Conservation (phyloP, 116 monocot species). For the Trichopus zeylanicus region DNA sequence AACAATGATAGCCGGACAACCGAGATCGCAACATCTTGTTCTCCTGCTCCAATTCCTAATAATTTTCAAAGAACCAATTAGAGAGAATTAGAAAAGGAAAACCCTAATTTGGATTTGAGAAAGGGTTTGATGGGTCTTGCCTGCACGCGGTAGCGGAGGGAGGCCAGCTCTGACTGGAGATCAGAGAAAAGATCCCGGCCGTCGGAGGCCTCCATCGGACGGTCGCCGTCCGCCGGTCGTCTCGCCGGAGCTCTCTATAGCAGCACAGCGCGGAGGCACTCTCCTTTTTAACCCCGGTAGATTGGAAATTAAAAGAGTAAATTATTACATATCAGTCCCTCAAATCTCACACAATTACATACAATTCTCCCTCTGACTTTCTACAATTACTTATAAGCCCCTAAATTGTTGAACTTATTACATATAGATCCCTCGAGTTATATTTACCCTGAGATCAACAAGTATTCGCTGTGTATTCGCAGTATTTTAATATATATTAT, state of each 20-base stretch:
- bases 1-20: conserved; percentile 26
- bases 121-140: conserved; percentile 18
- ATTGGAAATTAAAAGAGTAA: too few species aligned
- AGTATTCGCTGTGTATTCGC: too few species aligned
- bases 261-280: too few species aligned
- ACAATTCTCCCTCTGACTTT: too few species aligned
- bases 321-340: too few species aligned
- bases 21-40: conserved; percentile 24
- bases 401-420: too few species aligned
- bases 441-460: too few species aligned
- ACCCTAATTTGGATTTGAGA: background rate
- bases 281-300: too few species aligned
- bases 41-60: conserved; percentile 53
- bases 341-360: too few species aligned
- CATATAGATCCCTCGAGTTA: too few species aligned
- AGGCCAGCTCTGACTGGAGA: conserved; percentile 16
- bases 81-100: background rate
- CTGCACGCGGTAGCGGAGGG: conserved; percentile 28
- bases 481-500: too few species aligned
- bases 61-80: background rate
- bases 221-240: background rate
- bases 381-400: too few species aligned
- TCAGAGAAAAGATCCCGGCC: conserved; percentile 1
- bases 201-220: background rate
- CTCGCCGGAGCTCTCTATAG: background rate